Percentiles rank a stretch among this genome's conserved stretches.
Conservation (phyloP, 179 eudicot species). For the Beta corolliflora region DNA sequence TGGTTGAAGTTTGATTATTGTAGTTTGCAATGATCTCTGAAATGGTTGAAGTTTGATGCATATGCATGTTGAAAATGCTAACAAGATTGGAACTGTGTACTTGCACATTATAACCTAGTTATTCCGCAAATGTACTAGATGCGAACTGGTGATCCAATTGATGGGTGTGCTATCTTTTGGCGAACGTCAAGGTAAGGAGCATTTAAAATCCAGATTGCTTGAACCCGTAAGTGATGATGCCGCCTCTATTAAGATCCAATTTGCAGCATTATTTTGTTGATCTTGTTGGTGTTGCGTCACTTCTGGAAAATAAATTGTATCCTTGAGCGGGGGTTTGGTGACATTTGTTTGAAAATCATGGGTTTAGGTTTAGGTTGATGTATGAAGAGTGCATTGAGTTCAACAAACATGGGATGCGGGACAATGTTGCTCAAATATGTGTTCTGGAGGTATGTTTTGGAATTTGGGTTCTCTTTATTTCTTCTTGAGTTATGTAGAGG, state of each 20-base stretch:
- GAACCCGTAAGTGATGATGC: constrained; percentile 8
- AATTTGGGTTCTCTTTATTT: constrained; percentile 16
- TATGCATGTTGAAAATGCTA: constrained; percentile 12
- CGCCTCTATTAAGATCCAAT: background rate
- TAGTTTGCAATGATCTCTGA: background rate
- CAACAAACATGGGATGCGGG: constrained; percentile 82
- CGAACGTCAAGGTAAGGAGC: constrained; percentile 66
- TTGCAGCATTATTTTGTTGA: background rate
- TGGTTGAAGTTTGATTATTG: background rate
- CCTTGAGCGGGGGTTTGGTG: constrained; percentile 17
- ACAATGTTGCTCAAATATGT: constrained; percentile 98
- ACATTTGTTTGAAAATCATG: constrained; percentile 22
- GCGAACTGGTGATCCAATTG: constrained; percentile 92
- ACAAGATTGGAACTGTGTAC: background rate
- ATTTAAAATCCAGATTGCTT: constrained; percentile 12
- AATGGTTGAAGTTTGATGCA: constrained; percentile 7
- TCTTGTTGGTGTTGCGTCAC: background rate
- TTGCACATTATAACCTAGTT: constrained; percentile 23
- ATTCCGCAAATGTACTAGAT: constrained; percentile 47
- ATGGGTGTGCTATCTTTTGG: constrained; percentile 99
- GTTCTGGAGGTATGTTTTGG: constrained; percentile 74
- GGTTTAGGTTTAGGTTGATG: constrained; percentile 75
- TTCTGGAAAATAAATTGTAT: background rate
- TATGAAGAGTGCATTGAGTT: constrained; percentile 85
- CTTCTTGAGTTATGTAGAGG: background rate